A percentile compares a stretch with the other conserved stretches of the same genome.
phyloP scores from a whole-genome alignment of 345 rosid species.

The Ricinus communis region DNA sequence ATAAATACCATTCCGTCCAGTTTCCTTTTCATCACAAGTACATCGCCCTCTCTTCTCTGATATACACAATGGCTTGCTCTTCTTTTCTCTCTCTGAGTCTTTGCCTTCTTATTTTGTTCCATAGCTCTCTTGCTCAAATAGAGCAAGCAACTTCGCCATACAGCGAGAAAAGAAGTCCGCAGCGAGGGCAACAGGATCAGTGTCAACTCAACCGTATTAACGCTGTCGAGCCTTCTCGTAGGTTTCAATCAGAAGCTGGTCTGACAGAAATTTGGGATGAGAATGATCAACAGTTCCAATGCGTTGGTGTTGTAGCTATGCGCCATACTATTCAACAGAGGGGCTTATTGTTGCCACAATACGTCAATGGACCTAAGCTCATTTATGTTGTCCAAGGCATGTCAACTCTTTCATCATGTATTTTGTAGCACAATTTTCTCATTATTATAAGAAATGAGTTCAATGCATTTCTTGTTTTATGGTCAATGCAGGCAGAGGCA shows the following conservation, averaged over 20 bases:
- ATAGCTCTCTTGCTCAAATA: conserved; percentile 6
- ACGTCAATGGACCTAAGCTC: conserved; percentile 36
- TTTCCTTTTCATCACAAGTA: background rate
- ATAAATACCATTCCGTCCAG: background rate
- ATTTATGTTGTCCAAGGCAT: conserved; percentile 44
- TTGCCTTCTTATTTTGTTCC: conserved; percentile 14
- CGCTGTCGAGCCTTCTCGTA: conserved; percentile 34
- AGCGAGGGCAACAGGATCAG: conserved; percentile 17
- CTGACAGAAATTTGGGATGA: conserved; percentile 44
- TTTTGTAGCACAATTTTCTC: background rate
- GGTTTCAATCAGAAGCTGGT: conserved; percentile 41
- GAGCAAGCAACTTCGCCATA: no score
- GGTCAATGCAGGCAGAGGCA: conserved; percentile 29
- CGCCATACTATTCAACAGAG: conserved; percentile 34
- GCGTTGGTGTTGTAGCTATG: conserved; percentile 42
- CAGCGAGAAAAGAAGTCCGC: background rate
- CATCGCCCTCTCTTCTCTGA: background rate
- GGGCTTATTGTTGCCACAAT: conserved; percentile 47
- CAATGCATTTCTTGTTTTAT: background rate
- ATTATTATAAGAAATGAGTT: background rate
- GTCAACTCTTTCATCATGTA: background rate
- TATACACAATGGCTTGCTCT: conserved; percentile 3
- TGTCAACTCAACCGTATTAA: conserved; percentile 37
- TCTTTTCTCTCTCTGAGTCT: background rate
- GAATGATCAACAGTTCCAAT: conserved; percentile 36